Evolutionary conservation across 768 basidiomycete species (phyloP), one percentile per base, ranked within the genome.

Genomic region (Nevesoporus exiguus): DNA sequence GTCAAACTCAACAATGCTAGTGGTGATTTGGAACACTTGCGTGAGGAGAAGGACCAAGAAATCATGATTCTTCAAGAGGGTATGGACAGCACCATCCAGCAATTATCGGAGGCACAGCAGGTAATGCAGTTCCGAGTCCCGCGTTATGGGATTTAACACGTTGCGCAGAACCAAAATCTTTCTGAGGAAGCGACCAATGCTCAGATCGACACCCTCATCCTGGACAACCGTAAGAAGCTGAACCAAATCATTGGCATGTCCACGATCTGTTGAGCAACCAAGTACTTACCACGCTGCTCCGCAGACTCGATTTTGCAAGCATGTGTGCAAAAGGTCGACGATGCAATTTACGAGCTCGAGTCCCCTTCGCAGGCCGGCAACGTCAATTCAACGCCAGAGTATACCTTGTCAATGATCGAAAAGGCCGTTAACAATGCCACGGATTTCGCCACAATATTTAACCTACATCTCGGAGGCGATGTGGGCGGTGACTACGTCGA

Each of bases 21-120:
- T 24, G 80, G 75, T 36, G 93, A 98, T 61, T 61, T 94, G 55
- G 93, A 96, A 59, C 84, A 81, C 27, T 68, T 93, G 6, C 79
- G 89, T 31, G 94, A 98, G 14, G 97, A 99, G 75, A 98, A 98
- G 74, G 97, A 98, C 66, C 87, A 95, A 67, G 97, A 99, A 71
- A 90, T 98, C 47, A 78, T 88, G 67, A 95, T 98, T 66, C 79
- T 98, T 61, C 93, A 98, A 68, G 96, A 94, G 71, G 89, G 93
- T 34, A 87, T 98, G 87, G 95, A 98, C 64, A 83, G 79, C 55
- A 96, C 94, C 21, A 84, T 98, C 43, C 84, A 91, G 55, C 85
- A 93, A 62, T 76, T 98, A 39, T 85, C 85, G 31, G 93, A 98
- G 33, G 79, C 88, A 24, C 90, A 94, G 64, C 83, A 93, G 78